Base-by-base conservation (phyloP, 2,329 filamentous ascomycete genomes). In the Trichoderma afroharzianum region DNA sequence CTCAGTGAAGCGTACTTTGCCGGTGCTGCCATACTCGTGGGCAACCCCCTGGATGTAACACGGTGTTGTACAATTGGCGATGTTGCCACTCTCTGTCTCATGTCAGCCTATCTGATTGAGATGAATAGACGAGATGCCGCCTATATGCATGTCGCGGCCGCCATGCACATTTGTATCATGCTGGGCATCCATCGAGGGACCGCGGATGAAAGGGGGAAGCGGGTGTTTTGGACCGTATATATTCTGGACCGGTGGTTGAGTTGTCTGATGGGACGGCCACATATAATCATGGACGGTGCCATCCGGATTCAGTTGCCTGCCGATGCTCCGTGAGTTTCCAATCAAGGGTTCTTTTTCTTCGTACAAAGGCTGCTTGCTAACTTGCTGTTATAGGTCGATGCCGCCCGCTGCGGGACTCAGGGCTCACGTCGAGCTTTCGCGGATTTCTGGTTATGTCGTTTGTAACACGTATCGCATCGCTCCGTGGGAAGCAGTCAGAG, bases 161-260 rank as follows among this genome's bases (percentile, higher is more conserved):
- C 85, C 32, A 85, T 85, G 79, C 82, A 84, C 55, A 82, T 86
- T 36, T 82, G 83, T 59, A 81, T 86, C 61, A 83, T 84, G 78
- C 82, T 84, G 39, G 86, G 86, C n/a, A 79, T 84, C 1, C 83
- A 87, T 73, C 78, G 81, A 15, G 84, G 83, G 4, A 81, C 79
- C 74, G 77, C 81, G 3, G 81, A 85, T 55, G 85, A 87, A 74
- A 76, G 76, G 26, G 82, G 81, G 1, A 86, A 84, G 73, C 78
- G 85, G 43, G 79, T 84, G 6, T 87, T 87, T 69, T 87, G 85
- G 85, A 87, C 85, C 0, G 79, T 87, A 2, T 87, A 86, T 70
- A 80, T 85, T n/a, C 76, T 87, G 15, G 85, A 87, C 73, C 80
- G 85, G 59, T 86, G 79, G 77, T 73, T 87, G 55, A 83, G 85